Evolutionary conservation across 2,329 filamentous ascomycete genomes (phyloP).

Genomic region (Fusarium secorum): DNA sequence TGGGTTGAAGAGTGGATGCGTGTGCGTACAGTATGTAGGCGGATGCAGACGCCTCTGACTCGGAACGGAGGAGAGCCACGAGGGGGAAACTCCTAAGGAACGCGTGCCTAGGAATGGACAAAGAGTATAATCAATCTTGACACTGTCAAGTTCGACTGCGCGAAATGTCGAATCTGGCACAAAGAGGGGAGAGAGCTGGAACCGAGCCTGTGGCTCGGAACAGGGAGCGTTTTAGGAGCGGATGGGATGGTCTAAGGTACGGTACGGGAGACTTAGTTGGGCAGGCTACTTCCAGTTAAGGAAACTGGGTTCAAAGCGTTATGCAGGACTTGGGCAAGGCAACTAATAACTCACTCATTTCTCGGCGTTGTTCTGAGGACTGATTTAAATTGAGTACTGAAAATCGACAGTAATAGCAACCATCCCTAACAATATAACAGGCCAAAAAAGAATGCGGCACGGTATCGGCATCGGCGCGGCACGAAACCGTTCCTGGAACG

Average conservation of each 20-base stretch:
- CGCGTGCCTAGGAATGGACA: conserved; percentile 26
- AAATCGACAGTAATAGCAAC: conserved; percentile 20
- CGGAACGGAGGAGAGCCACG: neutral
- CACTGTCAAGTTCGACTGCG: conserved; percentile 17
- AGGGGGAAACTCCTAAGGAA: neutral
- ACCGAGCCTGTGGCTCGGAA: conserved; percentile 26
- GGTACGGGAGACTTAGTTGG: conserved; percentile 25
- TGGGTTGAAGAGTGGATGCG: conserved; percentile 22
- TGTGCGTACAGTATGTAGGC: neutral
- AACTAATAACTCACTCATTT: conserved; percentile 16
- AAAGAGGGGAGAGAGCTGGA: conserved; percentile 31
- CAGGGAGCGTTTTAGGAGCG: conserved; percentile 30
- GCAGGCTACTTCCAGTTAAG: conserved; percentile 34
- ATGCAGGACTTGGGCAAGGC: conserved; percentile 9
- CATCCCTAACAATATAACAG: neutral
- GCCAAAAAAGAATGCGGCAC: neutral
- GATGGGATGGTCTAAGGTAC: conserved; percentile 24
- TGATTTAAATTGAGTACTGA: conserved; percentile 30
- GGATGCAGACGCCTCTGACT: neutral
- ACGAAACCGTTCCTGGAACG: conserved; percentile 5
- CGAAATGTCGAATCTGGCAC: conserved; percentile 27
- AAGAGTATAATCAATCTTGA: conserved; percentile 20
- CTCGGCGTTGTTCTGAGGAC: conserved; percentile 26
- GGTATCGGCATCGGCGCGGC: neutral
- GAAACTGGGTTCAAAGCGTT: conserved; percentile 36